A percentile compares a stretch with the other conserved stretches of the same genome.
phyloP scores from a whole-genome alignment of 148 eudicot species.

The Rhododendron kiyosumense region DNA sequence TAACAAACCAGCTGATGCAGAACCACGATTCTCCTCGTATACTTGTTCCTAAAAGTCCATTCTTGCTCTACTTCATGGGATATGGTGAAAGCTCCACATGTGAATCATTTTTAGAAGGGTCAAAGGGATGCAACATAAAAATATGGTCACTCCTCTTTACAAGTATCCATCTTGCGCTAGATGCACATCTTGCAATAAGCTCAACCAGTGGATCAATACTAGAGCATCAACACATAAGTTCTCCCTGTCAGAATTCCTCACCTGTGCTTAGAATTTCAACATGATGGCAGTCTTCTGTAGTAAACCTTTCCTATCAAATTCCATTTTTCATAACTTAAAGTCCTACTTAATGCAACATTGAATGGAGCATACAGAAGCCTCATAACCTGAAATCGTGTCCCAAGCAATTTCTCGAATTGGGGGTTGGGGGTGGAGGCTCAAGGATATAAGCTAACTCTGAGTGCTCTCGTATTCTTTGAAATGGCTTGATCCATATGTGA shows the following conservation, averaged over 20 bases:
- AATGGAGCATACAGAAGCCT: not conserved
- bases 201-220: not conserved
- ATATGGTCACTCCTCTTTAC: not conserved
- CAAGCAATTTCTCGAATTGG: not conserved
- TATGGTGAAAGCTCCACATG: not conserved
- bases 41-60: not conserved
- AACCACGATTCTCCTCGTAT: not conserved
- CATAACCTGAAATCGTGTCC: not conserved
- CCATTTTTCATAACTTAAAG: no score
- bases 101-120: not conserved
- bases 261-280: not conserved
- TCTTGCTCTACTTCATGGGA: not conserved
- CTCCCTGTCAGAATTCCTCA: not conserved
- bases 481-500: not conserved
- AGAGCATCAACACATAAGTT: not conserved
- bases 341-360: not conserved
- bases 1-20: not conserved
- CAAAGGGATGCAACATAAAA: not conserved
- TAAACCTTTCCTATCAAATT: not conserved
- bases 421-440: no score
- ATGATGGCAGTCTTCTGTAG: not conserved
- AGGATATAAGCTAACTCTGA: no score
- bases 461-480: no score
- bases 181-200: not conserved
- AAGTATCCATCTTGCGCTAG: not conserved